Percentiles rank a stretch among this genome's conserved stretches.
These are phyloP conservation scores for Oehlia diaphana DNA, from an alignment of 192 early-diverging fungal genomes.

Conservation along the genomic window DNA sequence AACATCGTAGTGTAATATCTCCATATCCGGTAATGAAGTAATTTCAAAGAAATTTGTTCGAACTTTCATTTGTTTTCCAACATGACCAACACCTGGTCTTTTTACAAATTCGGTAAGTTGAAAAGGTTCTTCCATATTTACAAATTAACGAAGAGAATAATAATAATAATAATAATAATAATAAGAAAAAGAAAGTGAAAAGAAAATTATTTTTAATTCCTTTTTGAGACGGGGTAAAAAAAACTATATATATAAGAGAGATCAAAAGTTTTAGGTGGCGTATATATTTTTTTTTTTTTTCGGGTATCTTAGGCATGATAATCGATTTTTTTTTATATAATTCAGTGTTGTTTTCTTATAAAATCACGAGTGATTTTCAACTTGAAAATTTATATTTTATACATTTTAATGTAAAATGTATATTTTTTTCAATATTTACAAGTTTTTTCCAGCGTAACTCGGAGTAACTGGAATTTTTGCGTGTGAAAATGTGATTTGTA, in stretches of 20 bases:
- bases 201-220: too few species aligned
- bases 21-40: conserved; percentile 57
- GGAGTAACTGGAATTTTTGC: neutral
- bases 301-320: too few species aligned
- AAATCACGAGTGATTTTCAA: neutral
- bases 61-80: conserved; percentile 47
- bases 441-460: too few species aligned
- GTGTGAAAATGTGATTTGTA: neutral
- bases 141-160: neutral
- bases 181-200: neutral
- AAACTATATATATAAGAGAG: too few species aligned
- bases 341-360: too few species aligned
- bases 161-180: too few species aligned
- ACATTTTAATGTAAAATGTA: too few species aligned
- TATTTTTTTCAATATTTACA: too few species aligned
- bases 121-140: neutral
- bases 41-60: conserved; percentile 80
- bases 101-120: conserved; percentile 41
- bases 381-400: neutral
- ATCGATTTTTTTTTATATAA: too few species aligned
- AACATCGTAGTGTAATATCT: conserved; percentile 86
- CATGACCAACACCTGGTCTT: conserved; percentile 47
- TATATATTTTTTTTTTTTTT: too few species aligned
- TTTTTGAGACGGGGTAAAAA: too few species aligned
- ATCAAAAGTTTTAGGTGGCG: too few species aligned